Conservation (phyloP, 129 eudicot genomes). For the Chrysanthemum seticuspe region DNA sequence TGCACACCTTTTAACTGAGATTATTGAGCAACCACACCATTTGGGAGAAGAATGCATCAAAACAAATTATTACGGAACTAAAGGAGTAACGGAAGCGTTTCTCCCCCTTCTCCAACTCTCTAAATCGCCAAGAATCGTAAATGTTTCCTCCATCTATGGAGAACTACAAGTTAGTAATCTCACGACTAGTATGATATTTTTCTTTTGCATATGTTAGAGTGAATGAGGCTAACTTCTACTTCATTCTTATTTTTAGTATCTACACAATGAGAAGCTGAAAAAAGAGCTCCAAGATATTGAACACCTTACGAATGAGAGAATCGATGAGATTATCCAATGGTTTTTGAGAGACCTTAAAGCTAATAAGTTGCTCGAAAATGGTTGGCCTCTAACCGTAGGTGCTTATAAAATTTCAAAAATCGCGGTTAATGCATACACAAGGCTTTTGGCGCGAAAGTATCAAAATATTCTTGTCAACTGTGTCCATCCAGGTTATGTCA, state of each 20-base stretch:
- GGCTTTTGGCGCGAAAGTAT: too few species aligned
- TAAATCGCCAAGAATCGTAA: slow-evolving; percentile 42
- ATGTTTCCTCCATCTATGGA: slow-evolving; percentile 32
- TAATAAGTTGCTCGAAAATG: slow-evolving; percentile 16
- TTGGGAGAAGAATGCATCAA: slow-evolving; percentile 34
- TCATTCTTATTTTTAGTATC: slow-evolving; percentile 19
- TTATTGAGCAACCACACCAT: slow-evolving; percentile 19
- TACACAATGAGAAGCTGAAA: slow-evolving; percentile 37
- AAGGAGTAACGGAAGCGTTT: slow-evolving; percentile 35
- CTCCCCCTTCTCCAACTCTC: slow-evolving; percentile 52
- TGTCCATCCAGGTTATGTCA: slow-evolving; percentile 49
- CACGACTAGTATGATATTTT: neutral
- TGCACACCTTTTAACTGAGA: slow-evolving; percentile 4
- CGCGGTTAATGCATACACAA: too few species aligned
- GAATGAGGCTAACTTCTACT: neutral
- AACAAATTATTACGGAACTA: slow-evolving; percentile 46
- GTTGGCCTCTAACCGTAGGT: slow-evolving; percentile 19
- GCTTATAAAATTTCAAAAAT: too few species aligned
- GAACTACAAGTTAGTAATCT: slow-evolving; percentile 30
- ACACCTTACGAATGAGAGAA: slow-evolving; percentile 35
- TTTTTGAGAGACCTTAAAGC: slow-evolving; percentile 41
- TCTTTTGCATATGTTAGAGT: too few species aligned
- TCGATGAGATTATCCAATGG: slow-evolving; percentile 36
- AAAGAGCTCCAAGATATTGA: slow-evolving; percentile 28
- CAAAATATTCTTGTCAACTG: too few species aligned